Evolutionary conservation across 1,284 basidiomycete species (phyloP).

Genomic region (Apiotrichum porosum): DNA sequence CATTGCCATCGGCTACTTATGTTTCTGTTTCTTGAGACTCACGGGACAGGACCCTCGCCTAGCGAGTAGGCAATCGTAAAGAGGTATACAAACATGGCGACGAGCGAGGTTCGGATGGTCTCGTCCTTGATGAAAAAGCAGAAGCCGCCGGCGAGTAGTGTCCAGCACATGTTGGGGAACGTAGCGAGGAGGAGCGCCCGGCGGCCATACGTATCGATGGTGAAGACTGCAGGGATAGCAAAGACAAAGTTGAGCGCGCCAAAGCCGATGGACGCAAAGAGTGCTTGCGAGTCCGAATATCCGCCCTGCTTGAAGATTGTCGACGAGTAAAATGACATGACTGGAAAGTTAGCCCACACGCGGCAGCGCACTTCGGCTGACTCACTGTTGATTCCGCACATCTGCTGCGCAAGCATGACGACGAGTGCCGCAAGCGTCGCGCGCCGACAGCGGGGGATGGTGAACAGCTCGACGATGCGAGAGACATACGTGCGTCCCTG

Average conservation of each 20-base stretch:
- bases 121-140: conserved; percentile 29
- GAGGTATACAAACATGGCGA: conserved; percentile 12
- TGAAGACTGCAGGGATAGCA: conserved; percentile 50
- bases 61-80: conserved; percentile 22
- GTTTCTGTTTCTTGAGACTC: no score
- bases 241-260: conserved; percentile 1
- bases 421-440: conserved; percentile 63
- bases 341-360: no score
- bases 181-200: conserved; percentile 58
- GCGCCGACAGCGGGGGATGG: conserved; percentile 65
- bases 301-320: conserved; percentile 60
- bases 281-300: conserved; percentile 33
- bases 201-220: conserved; percentile 53
- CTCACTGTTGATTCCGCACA: conserved; percentile 38
- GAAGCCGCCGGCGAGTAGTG: conserved; percentile 40
- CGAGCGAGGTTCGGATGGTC: conserved; percentile 3
- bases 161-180: conserved; percentile 40
- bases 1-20: no score
- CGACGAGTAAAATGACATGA: conserved; percentile 8
- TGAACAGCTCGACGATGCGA: conserved; percentile 62
- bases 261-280: conserved; percentile 56
- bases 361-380: no score
- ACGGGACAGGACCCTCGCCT: conserved; percentile 72
- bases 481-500: conserved; percentile 36
- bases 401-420: conserved; percentile 61